phyloP scores from a whole-genome alignment of 768 basidiomycete species.

The Tubosaeta brunneosetosa region DNA sequence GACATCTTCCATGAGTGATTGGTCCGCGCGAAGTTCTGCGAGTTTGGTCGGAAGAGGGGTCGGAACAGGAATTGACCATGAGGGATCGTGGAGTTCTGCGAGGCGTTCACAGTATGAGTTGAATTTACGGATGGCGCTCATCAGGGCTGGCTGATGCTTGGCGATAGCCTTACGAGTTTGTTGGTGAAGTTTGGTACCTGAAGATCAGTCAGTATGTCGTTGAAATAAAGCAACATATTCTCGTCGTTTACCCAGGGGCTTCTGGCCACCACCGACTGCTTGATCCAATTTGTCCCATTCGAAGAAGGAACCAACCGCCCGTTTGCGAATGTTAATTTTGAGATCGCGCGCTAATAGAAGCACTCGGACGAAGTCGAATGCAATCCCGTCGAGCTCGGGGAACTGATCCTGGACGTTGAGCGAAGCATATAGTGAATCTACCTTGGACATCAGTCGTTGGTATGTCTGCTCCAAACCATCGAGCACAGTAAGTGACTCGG shows the following conservation, averaged over 20 bases:
- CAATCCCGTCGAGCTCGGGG: not conserved
- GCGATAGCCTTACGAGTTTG: not conserved
- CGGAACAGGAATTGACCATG: constrained; percentile 32
- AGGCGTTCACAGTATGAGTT: constrained; percentile 28
- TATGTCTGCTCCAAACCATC: not conserved
- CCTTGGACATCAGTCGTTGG: not conserved
- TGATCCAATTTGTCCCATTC: constrained; percentile 3
- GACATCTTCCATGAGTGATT: constrained; percentile 34
- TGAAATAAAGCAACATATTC: not conserved
- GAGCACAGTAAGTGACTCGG: not conserved
- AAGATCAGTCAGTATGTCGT: not conserved
- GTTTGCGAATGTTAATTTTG: constrained; percentile 1
- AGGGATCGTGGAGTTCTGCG: constrained; percentile 9
- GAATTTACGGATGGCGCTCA: constrained; percentile 18
- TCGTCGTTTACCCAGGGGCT: not conserved
- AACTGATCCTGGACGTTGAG: constrained; percentile 1
- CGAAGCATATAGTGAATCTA: not conserved
- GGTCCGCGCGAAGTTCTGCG: constrained; percentile 3
- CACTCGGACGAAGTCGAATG: not conserved
- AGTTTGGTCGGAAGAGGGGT: constrained; percentile 30
- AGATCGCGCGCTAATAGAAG: not conserved
- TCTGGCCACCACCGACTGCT: not conserved
- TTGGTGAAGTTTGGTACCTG: constrained; percentile 7
- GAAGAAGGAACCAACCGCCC: not conserved
- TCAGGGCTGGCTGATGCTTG: not conserved